These are phyloP conservation scores for Pythium aristosporum DNA, from an alignment of 352 stramenopile species.

Conservation along the genomic window DNA sequence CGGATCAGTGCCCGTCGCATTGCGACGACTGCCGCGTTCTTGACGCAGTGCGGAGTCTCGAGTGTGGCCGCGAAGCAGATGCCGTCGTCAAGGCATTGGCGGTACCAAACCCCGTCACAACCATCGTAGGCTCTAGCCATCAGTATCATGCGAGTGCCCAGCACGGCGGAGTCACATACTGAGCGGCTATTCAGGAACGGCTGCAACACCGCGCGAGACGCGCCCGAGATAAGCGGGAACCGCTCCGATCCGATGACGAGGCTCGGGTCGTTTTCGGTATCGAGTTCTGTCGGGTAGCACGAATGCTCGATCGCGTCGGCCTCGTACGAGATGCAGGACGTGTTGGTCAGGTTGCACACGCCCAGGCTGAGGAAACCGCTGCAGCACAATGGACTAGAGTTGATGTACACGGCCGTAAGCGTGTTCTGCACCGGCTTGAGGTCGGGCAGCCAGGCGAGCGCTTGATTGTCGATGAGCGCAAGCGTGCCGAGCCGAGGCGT, in stretches of 20 bases:
- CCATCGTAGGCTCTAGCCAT: not conserved
- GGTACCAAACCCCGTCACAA: slow-evolving; percentile 28
- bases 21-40: not conserved
- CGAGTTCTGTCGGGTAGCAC: slow-evolving; percentile 13
- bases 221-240: slow-evolving; percentile 13
- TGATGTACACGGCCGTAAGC: slow-evolving; percentile 13
- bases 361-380: slow-evolving; percentile 22
- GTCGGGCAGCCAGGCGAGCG: slow-evolving; percentile 10
- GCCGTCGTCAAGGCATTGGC: slow-evolving; percentile 25
- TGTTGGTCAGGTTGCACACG: slow-evolving; percentile 5
- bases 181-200: slow-evolving; percentile 4
- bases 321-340: not conserved
- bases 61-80: slow-evolving; percentile 10
- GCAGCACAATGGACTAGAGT: slow-evolving; percentile 17
- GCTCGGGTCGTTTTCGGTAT: not conserved
- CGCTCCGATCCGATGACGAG: slow-evolving; percentile 2
- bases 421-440: slow-evolving; percentile 2
- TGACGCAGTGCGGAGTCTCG: not conserved
- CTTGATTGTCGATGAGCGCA: slow-evolving; percentile 3
- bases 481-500: slow-evolving; percentile 17
- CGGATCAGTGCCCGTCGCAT: slow-evolving; percentile 20
- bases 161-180: slow-evolving; percentile 4
- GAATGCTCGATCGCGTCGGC: not conserved
- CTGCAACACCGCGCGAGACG: slow-evolving; percentile 5
- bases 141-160: not conserved